Evolutionary conservation across 2,329 filamentous ascomycete species (phyloP), one percentile per base, ranked within the genome.

Genomic region (Penicillium freii): DNA sequence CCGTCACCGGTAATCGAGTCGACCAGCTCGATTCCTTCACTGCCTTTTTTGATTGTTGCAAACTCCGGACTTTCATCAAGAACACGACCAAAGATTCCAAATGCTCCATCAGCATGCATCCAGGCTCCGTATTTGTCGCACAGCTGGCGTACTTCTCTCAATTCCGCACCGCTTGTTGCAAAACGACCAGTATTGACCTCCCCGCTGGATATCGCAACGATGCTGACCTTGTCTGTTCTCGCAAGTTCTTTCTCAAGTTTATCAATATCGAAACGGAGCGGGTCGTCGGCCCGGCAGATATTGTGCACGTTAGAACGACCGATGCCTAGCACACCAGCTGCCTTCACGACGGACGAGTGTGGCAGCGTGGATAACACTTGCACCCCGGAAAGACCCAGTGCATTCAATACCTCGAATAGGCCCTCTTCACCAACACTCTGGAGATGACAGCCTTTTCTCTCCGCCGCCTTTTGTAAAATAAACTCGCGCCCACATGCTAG

Each of bases 131-230:
- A 86, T 62, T 80, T 78, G 65, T 94, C 87, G 43, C 90, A 91
- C 39, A 96, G 70, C 5, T 78, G 75, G 58, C 92, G 83, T 38
- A 97, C 74, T 54, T 79, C 78, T 54, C 74, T 68, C 74, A 86
- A 87, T 60, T 92, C 85, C 4, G 81, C 78, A 1, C 78, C 83
- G 1, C 75, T 75, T 33, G 81, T 89, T 29, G 90, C 88, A 71
- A 92, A 97, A 5, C 87, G 80, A 0, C 92, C 92, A 0, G 92
- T 95, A 66, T 97, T 97, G 29, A 97, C 91, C 75, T 97, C 93
- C 1, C 90, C 90, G 6, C 88, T 89, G 42, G 91, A 92, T n/a
- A 96, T 77, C 5, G 83, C 86, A 38, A 97, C 84, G 59, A 97
- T 90, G 49, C 82, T 89, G n/a, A 83, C 89, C 13, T 83, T 81